Conservation (phyloP, 129 eudicot genomes). For the Kitagawia praeruptora region DNA sequence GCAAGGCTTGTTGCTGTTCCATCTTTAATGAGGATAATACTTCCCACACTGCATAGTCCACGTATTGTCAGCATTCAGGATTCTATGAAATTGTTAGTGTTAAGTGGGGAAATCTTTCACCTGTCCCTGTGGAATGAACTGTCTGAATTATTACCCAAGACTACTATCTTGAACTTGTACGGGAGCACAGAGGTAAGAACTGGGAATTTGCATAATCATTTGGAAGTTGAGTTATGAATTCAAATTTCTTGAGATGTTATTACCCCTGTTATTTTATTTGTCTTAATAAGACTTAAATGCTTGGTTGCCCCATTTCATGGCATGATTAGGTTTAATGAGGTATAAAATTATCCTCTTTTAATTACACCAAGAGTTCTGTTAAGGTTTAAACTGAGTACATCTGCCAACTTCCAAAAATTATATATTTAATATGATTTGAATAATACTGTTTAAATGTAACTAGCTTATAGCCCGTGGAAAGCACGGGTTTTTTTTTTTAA, state of each 20-base stretch:
- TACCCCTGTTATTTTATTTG: not conserved
- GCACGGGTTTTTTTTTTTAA: no score
- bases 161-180: slow-evolving; percentile 68
- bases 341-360: not conserved
- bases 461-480: no score
- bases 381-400: not conserved
- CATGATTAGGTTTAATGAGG: not conserved
- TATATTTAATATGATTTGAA: not conserved
- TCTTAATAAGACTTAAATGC: not conserved
- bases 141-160: slow-evolving; percentile 51
- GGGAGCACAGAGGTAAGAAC: slow-evolving; percentile 89
- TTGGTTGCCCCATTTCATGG: not conserved
- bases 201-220: slow-evolving; percentile 20
- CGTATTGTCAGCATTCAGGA: slow-evolving; percentile 20
- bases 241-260: not conserved
- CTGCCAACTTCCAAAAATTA: not conserved
- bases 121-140: slow-evolving; percentile 55
- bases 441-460: not conserved
- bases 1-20: slow-evolving; percentile 83
- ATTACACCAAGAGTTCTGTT: not conserved
- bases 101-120: slow-evolving; percentile 81
- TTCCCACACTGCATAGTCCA: slow-evolving; percentile 52
- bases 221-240: not conserved
- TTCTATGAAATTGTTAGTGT: slow-evolving; percentile 52
- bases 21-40: slow-evolving; percentile 61